A percentile compares a stretch with the other conserved stretches of the same genome.
phyloP scores from a whole-genome alignment of 176 grass and related monocot species.

The Canna indica region DNA sequence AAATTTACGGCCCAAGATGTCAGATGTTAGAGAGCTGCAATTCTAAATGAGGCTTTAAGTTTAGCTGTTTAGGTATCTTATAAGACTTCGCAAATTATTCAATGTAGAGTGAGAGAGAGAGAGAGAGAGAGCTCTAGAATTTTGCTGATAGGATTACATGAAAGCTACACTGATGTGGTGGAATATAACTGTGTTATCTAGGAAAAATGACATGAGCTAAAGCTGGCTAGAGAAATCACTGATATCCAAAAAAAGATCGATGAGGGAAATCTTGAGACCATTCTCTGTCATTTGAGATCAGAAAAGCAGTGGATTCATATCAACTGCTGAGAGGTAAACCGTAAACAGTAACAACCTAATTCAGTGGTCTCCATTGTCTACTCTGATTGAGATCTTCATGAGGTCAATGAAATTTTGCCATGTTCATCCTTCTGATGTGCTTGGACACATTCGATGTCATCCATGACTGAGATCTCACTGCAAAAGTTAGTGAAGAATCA shows the following conservation, averaged over 20 bases:
- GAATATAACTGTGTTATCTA: not conserved
- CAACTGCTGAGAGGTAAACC: too few species aligned
- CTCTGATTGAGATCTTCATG: too few species aligned
- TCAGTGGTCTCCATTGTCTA: too few species aligned
- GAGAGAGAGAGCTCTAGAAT: too few species aligned
- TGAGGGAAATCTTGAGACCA: not conserved
- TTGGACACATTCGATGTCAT: too few species aligned
- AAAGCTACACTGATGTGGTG: too few species aligned
- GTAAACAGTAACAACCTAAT: too few species aligned
- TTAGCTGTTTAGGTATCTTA: not conserved
- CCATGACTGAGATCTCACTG: too few species aligned
- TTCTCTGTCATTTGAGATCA: not conserved
- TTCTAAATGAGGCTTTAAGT: slow-evolving; percentile 3
- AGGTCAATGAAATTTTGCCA: too few species aligned
- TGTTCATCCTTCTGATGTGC: too few species aligned
- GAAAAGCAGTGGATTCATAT: not conserved
- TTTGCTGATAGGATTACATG: not conserved
- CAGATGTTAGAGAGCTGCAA: not conserved
- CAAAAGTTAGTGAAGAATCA: too few species aligned
- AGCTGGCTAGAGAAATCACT: not conserved
- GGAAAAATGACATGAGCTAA: not conserved
- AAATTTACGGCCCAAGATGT: not conserved
- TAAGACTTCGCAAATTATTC: not conserved
- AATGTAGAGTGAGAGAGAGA: too few species aligned
- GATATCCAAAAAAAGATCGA: not conserved